Evolutionary conservation across 2,329 filamentous ascomycete genomes (phyloP).

Genomic region (Bipolaris gigantea): DNA sequence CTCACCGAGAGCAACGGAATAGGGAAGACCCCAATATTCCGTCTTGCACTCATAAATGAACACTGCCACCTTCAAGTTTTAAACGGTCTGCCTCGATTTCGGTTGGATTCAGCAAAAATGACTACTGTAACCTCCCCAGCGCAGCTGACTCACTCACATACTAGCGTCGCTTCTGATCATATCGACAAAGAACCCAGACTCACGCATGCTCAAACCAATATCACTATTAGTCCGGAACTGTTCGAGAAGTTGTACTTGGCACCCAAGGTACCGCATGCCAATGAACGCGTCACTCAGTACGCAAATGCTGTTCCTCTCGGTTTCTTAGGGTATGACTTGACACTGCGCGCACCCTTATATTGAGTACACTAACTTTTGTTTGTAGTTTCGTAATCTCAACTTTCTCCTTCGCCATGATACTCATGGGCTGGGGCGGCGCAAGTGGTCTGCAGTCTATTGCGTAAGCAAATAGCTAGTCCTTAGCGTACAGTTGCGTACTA

Average conservation of each 20-base stretch:
- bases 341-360: neutral
- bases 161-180: slow-evolving; percentile 16
- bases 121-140: slow-evolving; percentile 1
- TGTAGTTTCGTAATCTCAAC: slow-evolving; percentile 45
- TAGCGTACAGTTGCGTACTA: neutral
- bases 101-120: neutral
- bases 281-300: slow-evolving; percentile 19
- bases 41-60: neutral
- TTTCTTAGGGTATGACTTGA: slow-evolving; percentile 30
- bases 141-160: neutral
- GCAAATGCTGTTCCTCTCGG: slow-evolving; percentile 36
- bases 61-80: neutral
- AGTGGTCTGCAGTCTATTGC: slow-evolving; percentile 41
- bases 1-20: neutral
- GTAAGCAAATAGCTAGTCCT: slow-evolving; percentile 9
- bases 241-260: slow-evolving; percentile 36
- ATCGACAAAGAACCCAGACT: slow-evolving; percentile 27
- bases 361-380: neutral
- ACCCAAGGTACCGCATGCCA: slow-evolving; percentile 29
- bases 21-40: neutral
- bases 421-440: slow-evolving; percentile 48
- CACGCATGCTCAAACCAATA: slow-evolving; percentile 29
- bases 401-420: slow-evolving; percentile 46
- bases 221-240: slow-evolving; percentile 32
- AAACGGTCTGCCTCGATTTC: neutral